Evolutionary conservation across 1,284 basidiomycete species (phyloP), one percentile per base, ranked within the genome.

Genomic region (Trichosporon sp.): DNA sequence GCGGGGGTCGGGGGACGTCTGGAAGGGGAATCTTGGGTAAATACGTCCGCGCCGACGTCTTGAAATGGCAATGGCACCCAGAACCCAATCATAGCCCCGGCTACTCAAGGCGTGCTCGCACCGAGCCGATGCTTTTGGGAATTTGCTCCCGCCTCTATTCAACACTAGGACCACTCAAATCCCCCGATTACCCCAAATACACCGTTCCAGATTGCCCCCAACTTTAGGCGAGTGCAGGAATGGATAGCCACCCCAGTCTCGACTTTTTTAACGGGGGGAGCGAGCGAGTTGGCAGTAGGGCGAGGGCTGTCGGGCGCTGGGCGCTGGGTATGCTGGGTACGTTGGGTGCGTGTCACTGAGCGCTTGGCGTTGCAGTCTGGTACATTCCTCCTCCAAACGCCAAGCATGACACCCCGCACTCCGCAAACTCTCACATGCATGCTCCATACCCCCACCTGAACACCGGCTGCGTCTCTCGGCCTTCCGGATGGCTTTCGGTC

Each of bases 101-200:
- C 59, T 63, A 63, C 59, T 63, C 59, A 63, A 63, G 59, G 21
- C 59, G 59, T 63, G 59, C 59, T 63, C 59, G 59, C 59, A 37
- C 59, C 59, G 59, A 63, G 31, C 31, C 10, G 14, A 16, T 21
- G 7, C 32, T 63, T 63, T 63, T 63, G 59, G 59, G 59, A 63
- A 63, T 63, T 31, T 37, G 59, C 31, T 37, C 59, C 59, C 59
- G 59, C 59, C 14, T 11, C 14, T 63, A 63, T 63, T 63, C 59
- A n/a, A 14, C 19, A 21, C 21, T 54, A 54, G 14, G 19, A 26
- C 51, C 59, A 63, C 59, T 63, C 59, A 63, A 63, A 63, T 63
- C 12, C 59, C 59, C 59, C 59, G 32, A 63, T 63, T 63, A 63
- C 59, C 59, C 59, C 59, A 37, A 26, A 37, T n/a, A 35, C 31